Base-by-base conservation (phyloP, 1,284 basidiomycete genomes). In the Irpex rosettiformis region DNA sequence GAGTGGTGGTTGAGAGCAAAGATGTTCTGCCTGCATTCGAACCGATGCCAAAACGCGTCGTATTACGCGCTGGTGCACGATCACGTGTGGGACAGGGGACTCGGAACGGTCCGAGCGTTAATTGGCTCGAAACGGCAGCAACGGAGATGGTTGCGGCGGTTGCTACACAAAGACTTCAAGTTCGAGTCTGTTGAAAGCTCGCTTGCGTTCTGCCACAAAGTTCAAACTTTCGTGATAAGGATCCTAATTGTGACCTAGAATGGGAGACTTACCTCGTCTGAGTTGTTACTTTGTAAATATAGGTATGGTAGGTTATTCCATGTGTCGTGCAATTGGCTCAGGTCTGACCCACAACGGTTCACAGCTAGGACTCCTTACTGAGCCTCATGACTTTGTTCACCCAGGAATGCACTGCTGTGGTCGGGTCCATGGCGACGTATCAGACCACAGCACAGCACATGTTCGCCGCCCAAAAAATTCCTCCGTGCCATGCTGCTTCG, bases 21-120 rank as follows among this genome's bases (percentile, higher is more conserved):
- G 21, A 2, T n/a, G 33, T n/a, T n/a, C 33, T 6, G 18, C 22
- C 22, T 49, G 25, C 3, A 43, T 40, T 43, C 47, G 58, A 58
- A 59, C 58, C 33, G n/a, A 11, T n/a, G 33, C 33, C 33, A 48
- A 25, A 57, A 56, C 58, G 56, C 60, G 57, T 29, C 48, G 48
- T 11, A 7, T 21, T 13, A 24, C 48, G 48, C 48, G 51, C 57
- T 55, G 61, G 54, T 56, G 53, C 64, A 66, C 69, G 66, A 55
- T 71, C 69, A 71, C 68, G 67, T 71, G 69, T 5, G 27, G 27
- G 58, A 60, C 65, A 63, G 10, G 18, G 21, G 18, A n/a, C 45
- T 47, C 45, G 45, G 45, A 10, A n/a, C 24, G 45, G 11, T 47
- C 45, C 45, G 45, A 47, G 18, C 45, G 33, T n/a, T 13, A 40